Base-by-base conservation (phyloP, 441 rosid species). In the Brassica hybrid region DNA sequence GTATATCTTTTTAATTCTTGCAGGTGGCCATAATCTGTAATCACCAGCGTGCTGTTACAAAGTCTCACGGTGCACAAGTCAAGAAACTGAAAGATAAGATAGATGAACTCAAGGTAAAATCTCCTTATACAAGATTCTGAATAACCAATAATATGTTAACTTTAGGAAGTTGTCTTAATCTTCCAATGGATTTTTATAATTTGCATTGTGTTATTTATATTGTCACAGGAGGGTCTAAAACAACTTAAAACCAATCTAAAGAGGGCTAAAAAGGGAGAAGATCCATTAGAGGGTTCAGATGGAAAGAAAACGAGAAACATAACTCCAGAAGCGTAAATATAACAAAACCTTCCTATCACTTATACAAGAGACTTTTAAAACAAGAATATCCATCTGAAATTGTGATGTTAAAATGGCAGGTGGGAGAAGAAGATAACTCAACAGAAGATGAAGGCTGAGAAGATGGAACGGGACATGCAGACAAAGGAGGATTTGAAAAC, bases 231-330 rank as follows among this genome's bases (percentile, higher is more conserved):
- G 45, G 78, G 70, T 61, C 62, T 92, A 38, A 82, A 88, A 78
- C 92, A 88, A 78, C 85, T 92, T 71, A 87, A 81, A 82, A 72
- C 71, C 34, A 94, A 92, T 81, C 80, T 90, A 72, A 93, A 90
- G 62, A 81, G 94, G 81, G 91, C 97, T 59, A 89, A 79, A 80
- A 90, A 86, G 74, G 95, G 97, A 74, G 92, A 89, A 88, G 87
- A 92, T 36, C 97, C 96, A 12, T 38, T 85, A 80, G 87, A 85
- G 80, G 91, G 84, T 76, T 65, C 94, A 18, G 91, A 89, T 67
- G 97, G 98, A 83, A 94, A 94, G 86, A 90, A 12, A 79, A 94
- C 91, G 87, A 88, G 90, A 85, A 90, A 85, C 85, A 67, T 90
- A 83, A 32, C 78, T 68, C 91, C 98, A 4, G 94, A 90, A 80